Evolutionary conservation across 2,329 filamentous ascomycete genomes (phyloP).

Genomic region (Macrophomina tecta): DNA sequence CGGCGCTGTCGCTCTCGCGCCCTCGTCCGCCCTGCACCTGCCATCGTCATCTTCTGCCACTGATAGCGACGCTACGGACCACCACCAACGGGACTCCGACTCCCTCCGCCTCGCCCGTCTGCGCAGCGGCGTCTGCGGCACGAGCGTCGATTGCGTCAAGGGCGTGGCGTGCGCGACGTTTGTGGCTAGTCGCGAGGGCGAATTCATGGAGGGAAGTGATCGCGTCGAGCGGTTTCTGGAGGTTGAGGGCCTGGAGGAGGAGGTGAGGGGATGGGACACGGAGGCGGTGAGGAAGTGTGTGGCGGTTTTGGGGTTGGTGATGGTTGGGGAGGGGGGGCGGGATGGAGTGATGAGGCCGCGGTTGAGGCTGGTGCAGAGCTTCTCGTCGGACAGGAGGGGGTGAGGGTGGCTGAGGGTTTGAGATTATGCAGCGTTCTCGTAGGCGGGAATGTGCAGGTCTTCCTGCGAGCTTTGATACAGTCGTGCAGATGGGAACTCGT

Average conservation of each 20-base stretch:
- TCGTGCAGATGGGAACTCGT: too few relatives aligned
- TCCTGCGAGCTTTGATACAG: too few relatives aligned
- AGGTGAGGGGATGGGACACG: slow-evolving; percentile 5
- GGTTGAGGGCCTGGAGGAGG: neutral
- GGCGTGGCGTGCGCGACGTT: neutral
- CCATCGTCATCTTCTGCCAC: too few relatives aligned
- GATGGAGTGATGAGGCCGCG: neutral
- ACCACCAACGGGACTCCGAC: neutral
- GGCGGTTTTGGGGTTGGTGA: neutral
- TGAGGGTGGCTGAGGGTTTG: neutral
- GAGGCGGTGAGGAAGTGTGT: slow-evolving; percentile 2
- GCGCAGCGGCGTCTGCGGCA: slow-evolving; percentile 12
- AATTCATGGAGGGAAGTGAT: neutral
- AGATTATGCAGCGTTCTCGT: too few relatives aligned
- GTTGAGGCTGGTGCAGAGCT: slow-evolving; percentile 15
- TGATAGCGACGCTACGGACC: neutral
- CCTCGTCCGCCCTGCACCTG: neutral
- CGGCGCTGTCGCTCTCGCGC: neutral
- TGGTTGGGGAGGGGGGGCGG: neutral
- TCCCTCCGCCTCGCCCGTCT: neutral
- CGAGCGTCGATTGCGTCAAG: neutral
- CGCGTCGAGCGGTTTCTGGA: slow-evolving; percentile 8
- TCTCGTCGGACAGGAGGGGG: neutral
- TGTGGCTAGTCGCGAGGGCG: neutral
- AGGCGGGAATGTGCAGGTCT: too few relatives aligned